These are phyloP conservation scores for Clavispora vitiphila DNA, from an alignment of 805 yeast genomes.

Conservation along the genomic window DNA sequence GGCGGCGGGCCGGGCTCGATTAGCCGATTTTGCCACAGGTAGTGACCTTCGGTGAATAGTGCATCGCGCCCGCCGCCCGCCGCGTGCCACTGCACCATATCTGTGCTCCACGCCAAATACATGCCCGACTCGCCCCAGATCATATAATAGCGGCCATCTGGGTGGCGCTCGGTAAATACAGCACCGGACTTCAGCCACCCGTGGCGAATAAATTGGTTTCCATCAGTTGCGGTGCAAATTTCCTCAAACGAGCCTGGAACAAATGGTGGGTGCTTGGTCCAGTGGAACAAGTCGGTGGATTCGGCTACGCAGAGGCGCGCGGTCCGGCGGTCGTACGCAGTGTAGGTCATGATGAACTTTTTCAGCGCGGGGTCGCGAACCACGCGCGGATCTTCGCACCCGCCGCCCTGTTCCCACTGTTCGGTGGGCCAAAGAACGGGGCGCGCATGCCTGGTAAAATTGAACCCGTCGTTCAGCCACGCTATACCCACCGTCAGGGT, in stretches of 20 bases:
- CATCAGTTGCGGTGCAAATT: constrained; percentile 22
- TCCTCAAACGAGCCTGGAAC: constrained; percentile 28
- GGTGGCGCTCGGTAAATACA: constrained; percentile 25
- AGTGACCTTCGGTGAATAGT: constrained; percentile 24
- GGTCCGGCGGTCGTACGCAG: constrained; percentile 30
- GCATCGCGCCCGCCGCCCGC: constrained; percentile 13
- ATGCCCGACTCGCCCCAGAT: constrained; percentile 40
- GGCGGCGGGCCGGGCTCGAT: constrained; percentile 43
- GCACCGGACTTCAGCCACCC: constrained; percentile 43
- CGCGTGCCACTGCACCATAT: constrained; percentile 30
- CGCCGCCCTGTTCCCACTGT: constrained; percentile 37
- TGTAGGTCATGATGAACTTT: constrained; percentile 35
- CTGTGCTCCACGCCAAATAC: constrained; percentile 32
- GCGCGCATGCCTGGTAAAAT: constrained; percentile 23
- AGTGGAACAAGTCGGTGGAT: constrained; percentile 29
- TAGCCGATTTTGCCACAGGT: constrained; percentile 29
- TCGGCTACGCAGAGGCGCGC: constrained; percentile 40
- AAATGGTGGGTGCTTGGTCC: constrained; percentile 36
- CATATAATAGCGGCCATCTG: constrained; percentile 37
- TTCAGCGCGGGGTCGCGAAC: constrained; percentile 33
- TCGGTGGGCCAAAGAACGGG: constrained; percentile 35
- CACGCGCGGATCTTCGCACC: constrained; percentile 40
- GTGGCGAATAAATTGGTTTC: constrained; percentile 21
- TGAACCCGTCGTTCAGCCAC: constrained; percentile 36
- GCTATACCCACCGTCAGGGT: constrained; percentile 36